These are phyloP conservation scores for Boeremia lycopersici DNA, from an alignment of 2,329 filamentous ascomycete species.

Conservation along the genomic window DNA sequence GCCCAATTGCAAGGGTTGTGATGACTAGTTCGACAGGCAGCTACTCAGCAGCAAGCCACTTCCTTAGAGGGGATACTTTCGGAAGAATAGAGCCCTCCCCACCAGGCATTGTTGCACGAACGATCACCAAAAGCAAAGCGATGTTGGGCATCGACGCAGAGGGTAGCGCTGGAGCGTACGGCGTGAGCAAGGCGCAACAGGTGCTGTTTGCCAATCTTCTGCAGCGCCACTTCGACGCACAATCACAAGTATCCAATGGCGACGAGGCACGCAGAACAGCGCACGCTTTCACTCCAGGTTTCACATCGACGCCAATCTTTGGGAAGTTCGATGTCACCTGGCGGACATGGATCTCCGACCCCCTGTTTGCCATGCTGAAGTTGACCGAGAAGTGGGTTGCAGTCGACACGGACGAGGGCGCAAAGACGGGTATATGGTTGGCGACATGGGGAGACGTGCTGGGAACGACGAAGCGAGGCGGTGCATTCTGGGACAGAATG, in stretches of 20 bases:
- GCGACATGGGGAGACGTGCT: slow-evolving; percentile 10
- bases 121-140: neutral
- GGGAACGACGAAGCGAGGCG: neutral
- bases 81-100: neutral
- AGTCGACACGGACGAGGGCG: slow-evolving; percentile 18
- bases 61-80: neutral
- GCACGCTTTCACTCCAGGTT: slow-evolving; percentile 18
- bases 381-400: slow-evolving; percentile 14
- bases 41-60: slow-evolving; percentile 5
- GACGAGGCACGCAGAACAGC: neutral
- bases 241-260: neutral
- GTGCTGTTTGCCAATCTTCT: slow-evolving; percentile 18
- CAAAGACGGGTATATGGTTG: slow-evolving; percentile 25
- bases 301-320: slow-evolving; percentile 21
- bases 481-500: slow-evolving; percentile 21
- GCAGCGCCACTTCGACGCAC: slow-evolving; percentile 17
- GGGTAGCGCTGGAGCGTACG: slow-evolving; percentile 9
- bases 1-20: slow-evolving; percentile 13
- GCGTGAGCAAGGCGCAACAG: slow-evolving; percentile 21
- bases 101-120: neutral
- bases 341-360: slow-evolving; percentile 18
- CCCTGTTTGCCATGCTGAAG: slow-evolving; percentile 18
- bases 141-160: neutral
- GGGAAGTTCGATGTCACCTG: slow-evolving; percentile 13
- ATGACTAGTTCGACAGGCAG: slow-evolving; percentile 21